A percentile compares a stretch with the other conserved stretches of the same genome.
Conservation (phyloP, 2,329 filamentous ascomycete species). For the Pyrenophora graminea region DNA sequence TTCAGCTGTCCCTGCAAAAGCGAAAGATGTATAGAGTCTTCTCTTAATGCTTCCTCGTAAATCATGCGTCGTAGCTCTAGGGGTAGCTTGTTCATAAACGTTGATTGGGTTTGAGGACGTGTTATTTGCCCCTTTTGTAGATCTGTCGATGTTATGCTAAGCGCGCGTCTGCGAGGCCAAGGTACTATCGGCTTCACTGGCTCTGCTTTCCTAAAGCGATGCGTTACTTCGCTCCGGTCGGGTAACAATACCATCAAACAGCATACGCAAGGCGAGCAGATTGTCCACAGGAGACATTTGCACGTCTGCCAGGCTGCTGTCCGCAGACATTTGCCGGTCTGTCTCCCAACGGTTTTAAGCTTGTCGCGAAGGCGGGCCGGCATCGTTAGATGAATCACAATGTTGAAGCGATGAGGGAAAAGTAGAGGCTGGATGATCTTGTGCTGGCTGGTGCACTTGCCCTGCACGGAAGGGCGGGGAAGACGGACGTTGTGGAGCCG, state of each 20-base stretch:
- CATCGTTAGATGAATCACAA: constrained; percentile 3
- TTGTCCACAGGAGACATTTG: constrained; percentile 21
- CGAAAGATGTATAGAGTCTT: constrained; percentile 14
- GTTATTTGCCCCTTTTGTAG: constrained; percentile 16
- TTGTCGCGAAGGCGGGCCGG: constrained; percentile 7
- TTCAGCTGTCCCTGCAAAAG: constrained; percentile 11
- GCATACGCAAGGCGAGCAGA: constrained; percentile 24
- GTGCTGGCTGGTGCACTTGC: not conserved
- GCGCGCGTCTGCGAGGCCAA: constrained; percentile 19
- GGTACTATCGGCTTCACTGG: constrained; percentile 18
- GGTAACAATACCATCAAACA: constrained; percentile 16
- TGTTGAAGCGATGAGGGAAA: not conserved
- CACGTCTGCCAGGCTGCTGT: constrained; percentile 14
- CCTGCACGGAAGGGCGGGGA: not conserved
- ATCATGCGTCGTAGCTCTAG: constrained; percentile 29
- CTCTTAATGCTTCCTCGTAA: constrained; percentile 21
- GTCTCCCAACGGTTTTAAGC: constrained; percentile 14
- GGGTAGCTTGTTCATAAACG: constrained; percentile 24
- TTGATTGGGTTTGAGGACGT: constrained; percentile 20
- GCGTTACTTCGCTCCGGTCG: constrained; percentile 1
- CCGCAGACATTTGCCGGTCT: constrained; percentile 10
- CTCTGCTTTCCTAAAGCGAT: not conserved
- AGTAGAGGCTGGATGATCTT: not conserved
- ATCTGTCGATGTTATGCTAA: constrained; percentile 16
- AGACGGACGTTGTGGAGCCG: not conserved